phyloP scores from a whole-genome alignment of 2,329 filamentous ascomycete genomes.

The Ophiostoma pallidulum region DNA sequence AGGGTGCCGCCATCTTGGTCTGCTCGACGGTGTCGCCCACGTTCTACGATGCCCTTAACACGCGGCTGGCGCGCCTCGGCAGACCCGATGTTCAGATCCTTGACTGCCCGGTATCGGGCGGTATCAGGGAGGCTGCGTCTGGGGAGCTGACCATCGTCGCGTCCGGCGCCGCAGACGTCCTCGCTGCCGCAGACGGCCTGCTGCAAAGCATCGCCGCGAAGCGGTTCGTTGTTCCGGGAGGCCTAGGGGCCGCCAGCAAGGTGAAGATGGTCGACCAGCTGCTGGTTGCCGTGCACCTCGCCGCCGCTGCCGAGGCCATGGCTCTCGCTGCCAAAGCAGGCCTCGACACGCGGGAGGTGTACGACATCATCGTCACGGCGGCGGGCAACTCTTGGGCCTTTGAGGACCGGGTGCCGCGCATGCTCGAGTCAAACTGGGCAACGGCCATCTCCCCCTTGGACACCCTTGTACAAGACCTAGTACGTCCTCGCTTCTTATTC shows the following conservation, averaged over 20 bases:
- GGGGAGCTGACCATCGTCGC: slow-evolving; percentile 42
- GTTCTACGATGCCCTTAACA: slow-evolving; percentile 54
- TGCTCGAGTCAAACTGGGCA: slow-evolving; percentile 41
- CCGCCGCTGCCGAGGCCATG: slow-evolving; percentile 42
- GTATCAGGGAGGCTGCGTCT: slow-evolving; percentile 21
- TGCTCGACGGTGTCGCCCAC: slow-evolving; percentile 61
- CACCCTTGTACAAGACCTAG: slow-evolving; percentile 19
- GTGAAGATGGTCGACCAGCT: slow-evolving; percentile 47
- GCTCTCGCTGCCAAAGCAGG: slow-evolving; percentile 40
- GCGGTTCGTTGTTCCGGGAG: slow-evolving; percentile 41
- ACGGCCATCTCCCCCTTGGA: slow-evolving; percentile 26
- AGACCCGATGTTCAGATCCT: slow-evolving; percentile 56
- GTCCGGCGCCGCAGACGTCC: slow-evolving; percentile 42
- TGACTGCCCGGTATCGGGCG: slow-evolving; percentile 63
- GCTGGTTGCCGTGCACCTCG: slow-evolving; percentile 41
- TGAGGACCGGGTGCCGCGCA: slow-evolving; percentile 44
- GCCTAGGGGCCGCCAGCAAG: slow-evolving; percentile 40
- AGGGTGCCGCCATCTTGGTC: slow-evolving; percentile 52
- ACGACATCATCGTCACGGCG: slow-evolving; percentile 22
- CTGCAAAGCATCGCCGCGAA: slow-evolving; percentile 64
- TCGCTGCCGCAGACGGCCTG: no score
- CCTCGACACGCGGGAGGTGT: slow-evolving; percentile 30
- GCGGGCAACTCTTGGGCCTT: slow-evolving; percentile 42
- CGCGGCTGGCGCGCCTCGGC: slow-evolving; percentile 44
- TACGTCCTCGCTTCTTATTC: no score